Conservation (phyloP, 805 yeast genomes). For the Ogataea sp. region DNA sequence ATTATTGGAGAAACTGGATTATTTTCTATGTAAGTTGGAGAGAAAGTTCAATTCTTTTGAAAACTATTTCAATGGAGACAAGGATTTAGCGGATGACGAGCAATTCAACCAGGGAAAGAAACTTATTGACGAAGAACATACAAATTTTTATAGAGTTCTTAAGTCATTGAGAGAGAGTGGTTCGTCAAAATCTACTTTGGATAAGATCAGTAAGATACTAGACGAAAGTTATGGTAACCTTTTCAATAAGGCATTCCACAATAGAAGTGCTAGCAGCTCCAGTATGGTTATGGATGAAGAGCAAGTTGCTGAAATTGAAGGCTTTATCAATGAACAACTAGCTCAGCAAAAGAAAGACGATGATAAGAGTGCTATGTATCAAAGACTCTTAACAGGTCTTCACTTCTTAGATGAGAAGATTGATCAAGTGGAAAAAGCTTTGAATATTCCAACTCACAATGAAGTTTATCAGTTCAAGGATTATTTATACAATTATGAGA, state of each 20-base stretch:
- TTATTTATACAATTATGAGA: conserved; percentile 37
- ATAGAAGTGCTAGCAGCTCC: background rate
- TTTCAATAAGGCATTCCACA: conserved; percentile 3
- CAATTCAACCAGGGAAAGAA: background rate
- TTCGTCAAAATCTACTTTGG: conserved; percentile 7
- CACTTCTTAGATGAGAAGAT: conserved; percentile 33
- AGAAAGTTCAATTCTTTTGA: conserved; percentile 19
- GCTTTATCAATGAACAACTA: background rate
- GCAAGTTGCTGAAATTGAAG: background rate
- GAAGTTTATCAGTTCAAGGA: conserved; percentile 22
- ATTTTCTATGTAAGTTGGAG: conserved; percentile 20
- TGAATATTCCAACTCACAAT: conserved; percentile 22
- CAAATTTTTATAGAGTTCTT: conserved; percentile 17
- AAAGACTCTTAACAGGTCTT: conserved; percentile 26
- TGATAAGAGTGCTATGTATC: conserved; percentile 15
- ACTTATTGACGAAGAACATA: conserved; percentile 7
- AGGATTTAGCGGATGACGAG: conserved; percentile 1
- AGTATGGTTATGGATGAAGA: background rate
- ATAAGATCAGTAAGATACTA: conserved; percentile 9
- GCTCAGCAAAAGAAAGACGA: background rate
- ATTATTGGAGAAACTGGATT: conserved; percentile 20
- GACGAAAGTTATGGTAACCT: conserved; percentile 22
- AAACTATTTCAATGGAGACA: conserved; percentile 10
- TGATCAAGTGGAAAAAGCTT: conserved; percentile 27
- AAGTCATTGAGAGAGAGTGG: conserved; percentile 14